These are phyloP conservation scores for Lentinula lateritia DNA, from an alignment of 768 basidiomycete species.

Conservation along the genomic window DNA sequence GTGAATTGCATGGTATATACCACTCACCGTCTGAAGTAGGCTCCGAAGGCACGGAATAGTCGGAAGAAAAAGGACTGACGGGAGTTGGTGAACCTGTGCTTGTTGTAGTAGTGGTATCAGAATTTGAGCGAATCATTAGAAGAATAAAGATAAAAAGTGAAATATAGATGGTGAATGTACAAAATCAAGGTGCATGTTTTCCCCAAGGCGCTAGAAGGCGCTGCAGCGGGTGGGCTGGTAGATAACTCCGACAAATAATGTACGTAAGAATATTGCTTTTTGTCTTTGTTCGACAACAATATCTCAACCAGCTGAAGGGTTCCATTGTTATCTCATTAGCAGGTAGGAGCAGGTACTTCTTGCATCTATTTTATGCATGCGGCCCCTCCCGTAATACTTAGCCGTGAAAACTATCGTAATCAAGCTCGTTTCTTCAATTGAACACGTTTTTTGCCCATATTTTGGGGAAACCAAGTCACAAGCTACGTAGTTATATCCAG, in stretches of 20 bases:
- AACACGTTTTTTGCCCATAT: too few relatives aligned
- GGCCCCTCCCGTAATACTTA: too few relatives aligned
- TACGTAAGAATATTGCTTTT: background rate
- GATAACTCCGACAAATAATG: background rate
- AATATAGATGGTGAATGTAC: constrained; percentile 7
- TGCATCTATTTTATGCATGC: too few relatives aligned
- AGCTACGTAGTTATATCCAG: too few relatives aligned
- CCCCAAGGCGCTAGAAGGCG: background rate
- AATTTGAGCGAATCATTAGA: constrained; percentile 28
- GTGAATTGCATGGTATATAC: background rate
- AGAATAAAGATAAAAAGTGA: constrained; percentile 5
- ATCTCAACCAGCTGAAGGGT: too few relatives aligned
- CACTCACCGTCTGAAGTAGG: constrained; percentile 30
- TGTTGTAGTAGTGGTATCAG: constrained; percentile 22
- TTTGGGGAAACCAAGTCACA: too few relatives aligned
- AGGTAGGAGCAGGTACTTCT: background rate
- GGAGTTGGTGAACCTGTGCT: constrained; percentile 21
- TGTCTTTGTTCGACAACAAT: too few relatives aligned
- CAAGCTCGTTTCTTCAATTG: too few relatives aligned
- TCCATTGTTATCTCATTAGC: background rate
- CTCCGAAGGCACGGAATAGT: constrained; percentile 27
- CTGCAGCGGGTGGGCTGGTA: background rate
- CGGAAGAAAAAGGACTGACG: constrained; percentile 29
- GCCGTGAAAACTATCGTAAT: too few relatives aligned
- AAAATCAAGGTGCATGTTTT: constrained; percentile 7